Evolutionary conservation across 2,329 filamentous ascomycete species (phyloP).

Genomic region (Thelonectria olida): DNA sequence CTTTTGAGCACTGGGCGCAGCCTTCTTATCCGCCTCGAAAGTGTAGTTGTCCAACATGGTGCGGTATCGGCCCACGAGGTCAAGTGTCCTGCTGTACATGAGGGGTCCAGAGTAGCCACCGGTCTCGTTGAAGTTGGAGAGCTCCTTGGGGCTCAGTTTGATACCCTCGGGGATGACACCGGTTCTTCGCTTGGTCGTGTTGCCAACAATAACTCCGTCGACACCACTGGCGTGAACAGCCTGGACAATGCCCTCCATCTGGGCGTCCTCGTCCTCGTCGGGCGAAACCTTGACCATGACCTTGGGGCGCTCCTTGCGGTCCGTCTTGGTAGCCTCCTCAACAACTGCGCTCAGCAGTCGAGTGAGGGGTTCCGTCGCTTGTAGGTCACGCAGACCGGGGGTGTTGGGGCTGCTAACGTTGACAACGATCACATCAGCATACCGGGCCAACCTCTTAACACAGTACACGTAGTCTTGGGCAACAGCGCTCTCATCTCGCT

Average conservation of each 20-base stretch:
- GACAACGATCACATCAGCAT: constrained; percentile 96
- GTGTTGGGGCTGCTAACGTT: constrained; percentile 98
- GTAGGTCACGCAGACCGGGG: constrained; percentile 86
- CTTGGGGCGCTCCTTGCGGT: constrained; percentile 70
- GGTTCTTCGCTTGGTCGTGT: constrained; percentile 88
- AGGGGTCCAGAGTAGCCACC: constrained; percentile 93
- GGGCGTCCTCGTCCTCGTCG: constrained; percentile 86
- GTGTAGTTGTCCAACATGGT: constrained; percentile 67
- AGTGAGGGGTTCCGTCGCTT: constrained; percentile 85
- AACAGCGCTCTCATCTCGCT: constrained; percentile 84
- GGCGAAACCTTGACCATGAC: constrained; percentile 99
- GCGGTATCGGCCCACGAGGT: constrained; percentile 83
- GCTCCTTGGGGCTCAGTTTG: constrained; percentile 72
- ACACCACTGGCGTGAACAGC: constrained; percentile 86
- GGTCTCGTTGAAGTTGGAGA: constrained; percentile 74
- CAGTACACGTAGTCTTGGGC: constrained; percentile 88
- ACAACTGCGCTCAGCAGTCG: constrained; percentile 85
- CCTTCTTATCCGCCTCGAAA: constrained; percentile 41
- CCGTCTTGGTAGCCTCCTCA: constrained; percentile 73
- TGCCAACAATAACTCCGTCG: constrained; percentile 95
- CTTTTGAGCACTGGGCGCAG: constrained; percentile 63
- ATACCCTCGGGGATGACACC: constrained; percentile 75
- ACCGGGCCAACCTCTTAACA: constrained; percentile 81
- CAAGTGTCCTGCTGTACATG: constrained; percentile 82
- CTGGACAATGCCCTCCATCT: constrained; percentile 88